Base-by-base conservation (phyloP, 2,329 filamentous ascomycete species). In the Cytospora schulzeri region DNA sequence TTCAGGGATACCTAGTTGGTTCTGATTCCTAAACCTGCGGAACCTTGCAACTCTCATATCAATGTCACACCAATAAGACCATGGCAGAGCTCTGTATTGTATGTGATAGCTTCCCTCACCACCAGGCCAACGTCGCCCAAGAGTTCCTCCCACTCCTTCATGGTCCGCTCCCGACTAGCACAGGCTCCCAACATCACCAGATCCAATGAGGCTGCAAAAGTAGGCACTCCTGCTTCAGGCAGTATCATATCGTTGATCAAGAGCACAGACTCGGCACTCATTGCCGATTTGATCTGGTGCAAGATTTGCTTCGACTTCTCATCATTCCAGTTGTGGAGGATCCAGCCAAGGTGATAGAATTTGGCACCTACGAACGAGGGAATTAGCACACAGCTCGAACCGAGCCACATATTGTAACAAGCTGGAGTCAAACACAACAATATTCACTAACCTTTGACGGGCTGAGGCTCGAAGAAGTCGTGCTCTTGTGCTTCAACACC, bases 231-330 rank as follows among this genome's bases (percentile, higher is more conserved):
- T 12, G 17, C 14, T 22, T 56, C 53, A 5, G 53, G 53, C 15
- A 56, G 19, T 24, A 35, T 29, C 53, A 56, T 56, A 8, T 56
- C 53, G 31, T 38, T 41, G 29, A 56, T 35, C 53, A 56, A 56
- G 4, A 56, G 53, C 28, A 35, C 19, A 17, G 53, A 56, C 3
- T 41, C 15, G 19, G 53, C 4, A n/a, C 29, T 9, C 28, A 35
- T 56, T n/a, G 53, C 53, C 19, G 29, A 22, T 22, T 56, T 56
- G 29, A 24, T 56, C 8, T 38, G 12, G 12, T 14, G 24, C 29
- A 56, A 33, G 9, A 56, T 56, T n/a, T 41, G 14, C 31, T 41
- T 35, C 15, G 31, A 35, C 29, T 41, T 35, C 2, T 35, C 29
- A n/a, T 38, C 53, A 24, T 35, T 22, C 53, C 29, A 41, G 31